Conservation (phyloP, 805 yeast species). For the Monosporozyma aerobia region DNA sequence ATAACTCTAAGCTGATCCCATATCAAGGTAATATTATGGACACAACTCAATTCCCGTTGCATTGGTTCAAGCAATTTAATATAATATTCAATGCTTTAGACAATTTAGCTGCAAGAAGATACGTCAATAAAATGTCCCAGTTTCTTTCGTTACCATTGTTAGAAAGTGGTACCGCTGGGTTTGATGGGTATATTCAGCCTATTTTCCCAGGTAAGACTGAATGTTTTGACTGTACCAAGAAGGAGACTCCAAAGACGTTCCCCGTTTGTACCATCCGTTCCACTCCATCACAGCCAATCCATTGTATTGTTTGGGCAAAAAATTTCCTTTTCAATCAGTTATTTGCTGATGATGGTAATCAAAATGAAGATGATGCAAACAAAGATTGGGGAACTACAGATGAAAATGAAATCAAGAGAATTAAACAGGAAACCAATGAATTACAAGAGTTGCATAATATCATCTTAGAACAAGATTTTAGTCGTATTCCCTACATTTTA, state of each 20-base stretch:
- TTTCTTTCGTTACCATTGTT: constrained; percentile 66
- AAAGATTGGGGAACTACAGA: constrained; percentile 52
- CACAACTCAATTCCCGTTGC: constrained; percentile 53
- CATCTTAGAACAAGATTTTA: constrained; percentile 24
- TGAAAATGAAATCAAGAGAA: constrained; percentile 52
- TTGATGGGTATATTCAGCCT: constrained; percentile 89
- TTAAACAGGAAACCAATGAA: constrained; percentile 61
- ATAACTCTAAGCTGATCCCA: constrained; percentile 56
- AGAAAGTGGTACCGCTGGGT: constrained; percentile 95
- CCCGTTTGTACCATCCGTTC: constrained; percentile 97
- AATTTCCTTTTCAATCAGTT: constrained; percentile 76
- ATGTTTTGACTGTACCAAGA: constrained; percentile 86
- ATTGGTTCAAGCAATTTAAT: constrained; percentile 71
- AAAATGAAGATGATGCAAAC: constrained; percentile 32
- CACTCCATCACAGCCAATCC: constrained; percentile 93
- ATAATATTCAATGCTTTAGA: constrained; percentile 88
- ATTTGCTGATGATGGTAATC: constrained; percentile 42
- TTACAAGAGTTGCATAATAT: constrained; percentile 40
- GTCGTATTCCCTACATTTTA: constrained; percentile 38
- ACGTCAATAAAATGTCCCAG: constrained; percentile 77
- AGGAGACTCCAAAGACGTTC: constrained; percentile 80
- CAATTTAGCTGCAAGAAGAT: constrained; percentile 83
- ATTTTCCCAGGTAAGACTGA: constrained; percentile 75
- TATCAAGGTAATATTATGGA: constrained; percentile 88
- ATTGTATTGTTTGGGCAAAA: constrained; percentile 96